phyloP scores from a whole-genome alignment of 495 filamentous ascomycete species.

The Penicillium cosmopolitanum region DNA sequence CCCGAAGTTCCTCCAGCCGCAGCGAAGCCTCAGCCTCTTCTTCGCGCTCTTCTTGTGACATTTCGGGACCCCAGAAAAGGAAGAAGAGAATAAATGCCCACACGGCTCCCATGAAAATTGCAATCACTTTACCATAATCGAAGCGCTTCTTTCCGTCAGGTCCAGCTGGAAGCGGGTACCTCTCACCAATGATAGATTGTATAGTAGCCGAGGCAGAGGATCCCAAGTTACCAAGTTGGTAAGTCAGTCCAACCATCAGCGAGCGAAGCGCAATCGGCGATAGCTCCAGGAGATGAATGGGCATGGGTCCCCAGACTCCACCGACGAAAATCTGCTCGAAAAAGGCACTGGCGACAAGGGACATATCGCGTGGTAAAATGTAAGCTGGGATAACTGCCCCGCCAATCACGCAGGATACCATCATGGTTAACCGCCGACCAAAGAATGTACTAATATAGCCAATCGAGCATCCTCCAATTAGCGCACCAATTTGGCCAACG shows the following conservation, averaged over 20 bases:
- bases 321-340: constrained; percentile 44
- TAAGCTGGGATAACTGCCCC: constrained; percentile 39
- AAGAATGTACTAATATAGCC: constrained; percentile 42
- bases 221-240: constrained; percentile 43
- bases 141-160: constrained; percentile 29
- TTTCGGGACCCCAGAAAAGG: constrained; percentile 40
- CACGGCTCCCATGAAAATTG: constrained; percentile 32
- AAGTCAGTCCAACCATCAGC: constrained; percentile 38
- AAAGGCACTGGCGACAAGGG: constrained; percentile 35
- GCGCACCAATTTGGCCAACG: constrained; percentile 28
- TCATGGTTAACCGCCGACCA: constrained; percentile 41
- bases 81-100: constrained; percentile 40
- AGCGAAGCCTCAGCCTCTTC: constrained; percentile 31
- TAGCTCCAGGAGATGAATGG: constrained; percentile 41
- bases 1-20: constrained; percentile 32
- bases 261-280: constrained; percentile 35
- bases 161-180: constrained; percentile 33
- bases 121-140: constrained; percentile 40
- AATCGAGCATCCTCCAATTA: constrained; percentile 35
- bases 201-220: constrained; percentile 44
- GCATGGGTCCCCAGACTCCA: constrained; percentile 36
- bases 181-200: constrained; percentile 39
- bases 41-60: constrained; percentile 40
- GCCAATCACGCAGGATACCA: constrained; percentile 35
- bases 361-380: constrained; percentile 32